phyloP scores from a whole-genome alignment of 345 rosid species.

The Sisymbrium altissimum region DNA sequence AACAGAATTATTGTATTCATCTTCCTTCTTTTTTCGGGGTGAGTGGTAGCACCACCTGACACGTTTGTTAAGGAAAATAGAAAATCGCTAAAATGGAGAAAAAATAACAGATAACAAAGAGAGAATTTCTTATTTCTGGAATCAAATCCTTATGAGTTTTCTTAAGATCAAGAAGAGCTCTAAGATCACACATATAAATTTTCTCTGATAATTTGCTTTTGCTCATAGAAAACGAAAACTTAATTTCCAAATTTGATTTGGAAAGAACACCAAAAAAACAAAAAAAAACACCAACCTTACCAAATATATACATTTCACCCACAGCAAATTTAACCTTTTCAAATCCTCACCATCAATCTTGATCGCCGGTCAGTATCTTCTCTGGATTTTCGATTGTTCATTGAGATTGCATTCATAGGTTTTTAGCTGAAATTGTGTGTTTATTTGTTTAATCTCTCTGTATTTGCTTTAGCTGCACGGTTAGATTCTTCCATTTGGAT shows the following conservation, averaged over 20 bases:
- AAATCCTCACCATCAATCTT: background rate
- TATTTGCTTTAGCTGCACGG: background rate
- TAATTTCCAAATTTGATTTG: background rate
- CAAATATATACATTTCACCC: constrained; percentile 6
- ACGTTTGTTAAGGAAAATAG: constrained; percentile 22
- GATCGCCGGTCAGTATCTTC: constrained; percentile 2
- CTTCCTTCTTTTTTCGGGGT: background rate
- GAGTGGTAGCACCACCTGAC: constrained; percentile 4
- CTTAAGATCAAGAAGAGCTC: background rate
- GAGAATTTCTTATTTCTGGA: constrained; percentile 18
- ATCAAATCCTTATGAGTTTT: background rate
- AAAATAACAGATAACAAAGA: background rate
- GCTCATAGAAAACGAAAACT: background rate
- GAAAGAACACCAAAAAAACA: background rate
- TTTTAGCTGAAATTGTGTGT: too few relatives aligned
- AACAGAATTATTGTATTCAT: background rate
- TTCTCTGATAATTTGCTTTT: background rate
- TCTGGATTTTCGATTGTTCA: background rate
- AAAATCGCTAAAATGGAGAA: constrained; percentile 12
- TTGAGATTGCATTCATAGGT: background rate
- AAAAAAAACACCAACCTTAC: constrained; percentile 3
- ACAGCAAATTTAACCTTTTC: constrained; percentile 4
- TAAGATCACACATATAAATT: background rate
- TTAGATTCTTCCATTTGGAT: background rate
- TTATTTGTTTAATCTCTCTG: too few relatives aligned